Base-by-base conservation (phyloP, 805 yeast genomes). In the Danielozyma ontarioensis region DNA sequence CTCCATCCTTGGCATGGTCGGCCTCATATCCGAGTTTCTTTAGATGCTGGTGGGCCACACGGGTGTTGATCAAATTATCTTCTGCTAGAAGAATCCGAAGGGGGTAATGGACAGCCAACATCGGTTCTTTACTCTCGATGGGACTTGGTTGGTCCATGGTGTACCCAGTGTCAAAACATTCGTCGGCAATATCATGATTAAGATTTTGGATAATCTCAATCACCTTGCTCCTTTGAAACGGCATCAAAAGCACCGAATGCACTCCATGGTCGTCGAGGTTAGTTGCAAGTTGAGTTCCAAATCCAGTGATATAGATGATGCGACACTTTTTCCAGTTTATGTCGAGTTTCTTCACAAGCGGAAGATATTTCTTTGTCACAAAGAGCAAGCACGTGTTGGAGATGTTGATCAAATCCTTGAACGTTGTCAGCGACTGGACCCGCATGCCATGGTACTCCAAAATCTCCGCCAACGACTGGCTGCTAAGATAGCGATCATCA, bases 1-100 rank as follows among this genome's bases (percentile, higher is more conserved):
- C 61, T 0, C 77, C 77, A 37, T 71, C 76, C 39, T 68, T 66
- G 17, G 76, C 77, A 36, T 71, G 73, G 30, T 71, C 78, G 0
- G 74, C 76, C 2, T 50, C 37, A 44, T 72, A 74, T 1, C 79
- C 78, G 45, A 74, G 51, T 35, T 70, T 59, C 38, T 64, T 64
- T 39, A 71, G 53, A 42, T 72, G 75, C 40, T 65, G 70, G 19
- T 68, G 44, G 1, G 78, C 78, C 18, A 74, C 78, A 33, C 62
- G 59, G 7, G 73, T 66, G 40, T 71, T 71, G 37, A 70, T 61
- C 21, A 66, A 58, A 33, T 72, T 75, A 36, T 78, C 83, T 42
- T 76, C 81, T 3, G 78, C 80, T 4, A 78, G 53, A 18, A 77
- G 48, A 12, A 76, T 69, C 19, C 59, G 50, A 17, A 78, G 56